Conservation (phyloP, 2,329 filamentous ascomycete genomes). For the Tolypocladium pustulatum region DNA sequence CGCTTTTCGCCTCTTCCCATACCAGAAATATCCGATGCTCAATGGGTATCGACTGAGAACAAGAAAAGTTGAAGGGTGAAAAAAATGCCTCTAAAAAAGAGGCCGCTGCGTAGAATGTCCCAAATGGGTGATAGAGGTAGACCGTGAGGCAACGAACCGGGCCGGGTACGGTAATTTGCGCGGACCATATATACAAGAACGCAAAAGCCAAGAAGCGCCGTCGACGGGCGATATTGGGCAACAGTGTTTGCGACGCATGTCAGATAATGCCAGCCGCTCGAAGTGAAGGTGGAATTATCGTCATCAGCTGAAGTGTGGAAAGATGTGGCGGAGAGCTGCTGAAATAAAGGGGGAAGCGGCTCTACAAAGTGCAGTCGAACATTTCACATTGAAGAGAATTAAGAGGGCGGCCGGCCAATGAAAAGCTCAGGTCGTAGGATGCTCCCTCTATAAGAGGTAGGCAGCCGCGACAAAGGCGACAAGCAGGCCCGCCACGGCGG, state of each 20-base stretch:
- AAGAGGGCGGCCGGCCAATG: not conserved
- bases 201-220: not conserved
- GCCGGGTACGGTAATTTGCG: conserved; percentile 10
- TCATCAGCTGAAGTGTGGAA: not conserved
- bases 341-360: not conserved
- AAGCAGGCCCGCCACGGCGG: conserved; percentile 42
- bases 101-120: not conserved
- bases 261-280: conserved; percentile 7
- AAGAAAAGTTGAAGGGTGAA: conserved; percentile 2
- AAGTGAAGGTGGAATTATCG: conserved; percentile 3
- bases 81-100: not conserved
- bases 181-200: conserved; percentile 15
- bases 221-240: not conserved
- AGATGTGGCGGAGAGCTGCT: not conserved
- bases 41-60: conserved; percentile 12
- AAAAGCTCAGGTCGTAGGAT: not conserved
- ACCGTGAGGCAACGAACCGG: not conserved
- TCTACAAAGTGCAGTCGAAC: not conserved
- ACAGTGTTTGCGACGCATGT: not conserved
- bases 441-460: conserved; percentile 29
- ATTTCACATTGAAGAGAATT: not conserved
- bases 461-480: conserved; percentile 44
- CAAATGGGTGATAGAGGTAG: not conserved
- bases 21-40: conserved; percentile 1
- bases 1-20: conserved; percentile 1